Percentiles rank a stretch among this genome's conserved stretches.
phyloP scores from a whole-genome alignment of 2,329 filamentous ascomycete species.

The Rachicladosporium sp. region DNA sequence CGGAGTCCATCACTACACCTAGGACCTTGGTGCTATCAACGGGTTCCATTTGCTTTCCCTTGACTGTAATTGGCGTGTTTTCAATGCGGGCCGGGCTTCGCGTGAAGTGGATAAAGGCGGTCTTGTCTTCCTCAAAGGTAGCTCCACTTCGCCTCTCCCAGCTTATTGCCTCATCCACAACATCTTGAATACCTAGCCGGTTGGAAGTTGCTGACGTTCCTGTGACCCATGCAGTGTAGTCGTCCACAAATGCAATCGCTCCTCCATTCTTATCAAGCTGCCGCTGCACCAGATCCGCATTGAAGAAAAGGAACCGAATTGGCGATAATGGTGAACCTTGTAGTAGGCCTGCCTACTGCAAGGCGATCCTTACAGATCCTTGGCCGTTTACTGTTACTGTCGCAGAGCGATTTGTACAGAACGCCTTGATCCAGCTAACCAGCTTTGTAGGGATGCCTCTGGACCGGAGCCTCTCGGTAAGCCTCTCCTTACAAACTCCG shows the following conservation, averaged over 20 bases:
- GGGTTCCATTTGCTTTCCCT: background rate
- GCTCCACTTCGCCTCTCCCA: slow-evolving; percentile 1
- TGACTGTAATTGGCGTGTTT: background rate
- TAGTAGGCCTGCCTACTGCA: slow-evolving; percentile 1
- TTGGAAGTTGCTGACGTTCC: background rate
- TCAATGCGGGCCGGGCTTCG: background rate
- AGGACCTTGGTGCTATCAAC: background rate
- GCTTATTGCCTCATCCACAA: background rate
- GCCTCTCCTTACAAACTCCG: slow-evolving; percentile 21
- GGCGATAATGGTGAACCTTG: slow-evolving; percentile 4
- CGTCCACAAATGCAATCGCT: background rate
- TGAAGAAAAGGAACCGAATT: slow-evolving; percentile 1
- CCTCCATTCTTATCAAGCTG: background rate
- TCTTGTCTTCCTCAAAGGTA: background rate
- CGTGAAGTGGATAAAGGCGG: background rate
- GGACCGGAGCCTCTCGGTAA: slow-evolving; percentile 11
- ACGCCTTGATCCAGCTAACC: background rate
- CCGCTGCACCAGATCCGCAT: background rate
- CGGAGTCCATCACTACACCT: background rate
- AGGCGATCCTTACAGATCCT: background rate
- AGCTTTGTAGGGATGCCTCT: slow-evolving; percentile 17
- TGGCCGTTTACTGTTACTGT: background rate
- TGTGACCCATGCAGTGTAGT: slow-evolving; percentile 2
- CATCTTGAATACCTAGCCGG: no score
- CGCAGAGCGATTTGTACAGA: background rate